Evolutionary conservation across 2,329 filamentous ascomycete genomes (phyloP).

Genomic region (Pyrenophora tritici-repentis): DNA sequence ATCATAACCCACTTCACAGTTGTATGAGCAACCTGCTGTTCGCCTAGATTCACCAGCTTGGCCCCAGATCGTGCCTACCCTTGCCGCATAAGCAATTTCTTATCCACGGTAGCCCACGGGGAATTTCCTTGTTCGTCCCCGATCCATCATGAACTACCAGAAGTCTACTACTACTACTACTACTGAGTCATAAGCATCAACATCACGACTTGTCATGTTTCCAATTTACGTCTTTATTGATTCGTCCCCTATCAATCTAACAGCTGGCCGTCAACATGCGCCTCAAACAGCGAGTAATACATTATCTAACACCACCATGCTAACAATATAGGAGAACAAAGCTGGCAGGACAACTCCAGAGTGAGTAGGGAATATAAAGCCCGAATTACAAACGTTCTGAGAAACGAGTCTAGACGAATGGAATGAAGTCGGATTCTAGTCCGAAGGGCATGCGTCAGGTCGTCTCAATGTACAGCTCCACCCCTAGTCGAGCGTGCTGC

Average conservation of each 20-base stretch:
- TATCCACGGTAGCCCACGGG: too few relatives aligned
- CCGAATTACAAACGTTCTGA: conserved; percentile 14
- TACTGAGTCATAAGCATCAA: too few relatives aligned
- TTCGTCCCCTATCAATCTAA: conserved; percentile 31
- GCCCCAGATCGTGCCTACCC: too few relatives aligned
- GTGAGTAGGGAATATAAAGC: conserved; percentile 2
- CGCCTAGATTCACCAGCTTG: neutral
- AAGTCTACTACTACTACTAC: neutral
- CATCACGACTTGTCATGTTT: neutral
- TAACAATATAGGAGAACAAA: conserved; percentile 9
- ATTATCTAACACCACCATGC: conserved; percentile 19
- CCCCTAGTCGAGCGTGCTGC: conserved; percentile 33
- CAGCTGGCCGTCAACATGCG: conserved; percentile 16
- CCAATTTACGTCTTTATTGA: conserved; percentile 32
- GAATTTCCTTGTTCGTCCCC: too few relatives aligned
- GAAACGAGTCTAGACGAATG: conserved; percentile 9
- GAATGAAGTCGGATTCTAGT: conserved; percentile 7
- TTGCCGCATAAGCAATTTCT: too few relatives aligned
- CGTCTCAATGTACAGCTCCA: conserved; percentile 36
- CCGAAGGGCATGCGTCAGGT: conserved; percentile 22
- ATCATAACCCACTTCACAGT: neutral
- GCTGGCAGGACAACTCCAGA: conserved; percentile 11
- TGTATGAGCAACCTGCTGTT: neutral
- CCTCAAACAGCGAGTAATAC: conserved; percentile 15
- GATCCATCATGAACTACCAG: neutral